phyloP scores from a whole-genome alignment of 495 filamentous ascomycete species.

The Penicillium argentinense region DNA sequence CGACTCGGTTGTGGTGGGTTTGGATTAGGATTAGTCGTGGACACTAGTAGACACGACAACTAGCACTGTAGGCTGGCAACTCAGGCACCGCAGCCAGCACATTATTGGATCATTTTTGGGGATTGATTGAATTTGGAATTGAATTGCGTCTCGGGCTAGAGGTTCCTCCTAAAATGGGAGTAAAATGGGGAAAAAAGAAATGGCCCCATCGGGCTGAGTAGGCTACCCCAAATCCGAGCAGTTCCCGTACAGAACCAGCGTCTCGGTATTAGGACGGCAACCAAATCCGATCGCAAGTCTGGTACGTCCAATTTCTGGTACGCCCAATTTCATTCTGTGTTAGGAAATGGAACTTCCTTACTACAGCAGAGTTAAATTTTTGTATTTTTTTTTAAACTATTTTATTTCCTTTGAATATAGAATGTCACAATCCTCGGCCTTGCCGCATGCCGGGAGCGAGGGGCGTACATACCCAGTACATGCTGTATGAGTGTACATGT shows the following conservation, averaged over 20 bases:
- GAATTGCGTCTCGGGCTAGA: too few species aligned
- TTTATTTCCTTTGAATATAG: background rate
- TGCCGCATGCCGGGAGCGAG: background rate
- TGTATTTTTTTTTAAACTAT: background rate
- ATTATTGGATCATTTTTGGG: too few species aligned
- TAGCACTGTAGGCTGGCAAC: too few species aligned
- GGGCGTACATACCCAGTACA: too few species aligned
- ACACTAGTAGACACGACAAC: too few species aligned
- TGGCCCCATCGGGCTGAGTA: too few species aligned
- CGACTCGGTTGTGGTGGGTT: too few species aligned
- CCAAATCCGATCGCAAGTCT: slow-evolving; percentile 2
- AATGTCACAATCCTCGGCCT: slow-evolving; percentile 1
- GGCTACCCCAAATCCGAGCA: slow-evolving; percentile 1
- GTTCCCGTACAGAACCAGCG: background rate
- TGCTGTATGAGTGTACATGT: too few species aligned
- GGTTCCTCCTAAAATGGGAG: too few species aligned
- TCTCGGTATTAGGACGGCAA: slow-evolving; percentile 1
- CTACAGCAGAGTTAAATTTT: background rate
- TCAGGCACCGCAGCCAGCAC: too few species aligned
- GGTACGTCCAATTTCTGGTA: background rate
- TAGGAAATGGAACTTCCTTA: background rate
- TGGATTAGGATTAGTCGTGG: too few species aligned
- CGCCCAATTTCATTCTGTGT: background rate
- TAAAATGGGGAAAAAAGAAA: background rate
- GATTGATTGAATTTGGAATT: too few species aligned